These are phyloP conservation scores for Coprinellus micaceus DNA, from an alignment of 768 basidiomycete genomes.

Conservation along the genomic window DNA sequence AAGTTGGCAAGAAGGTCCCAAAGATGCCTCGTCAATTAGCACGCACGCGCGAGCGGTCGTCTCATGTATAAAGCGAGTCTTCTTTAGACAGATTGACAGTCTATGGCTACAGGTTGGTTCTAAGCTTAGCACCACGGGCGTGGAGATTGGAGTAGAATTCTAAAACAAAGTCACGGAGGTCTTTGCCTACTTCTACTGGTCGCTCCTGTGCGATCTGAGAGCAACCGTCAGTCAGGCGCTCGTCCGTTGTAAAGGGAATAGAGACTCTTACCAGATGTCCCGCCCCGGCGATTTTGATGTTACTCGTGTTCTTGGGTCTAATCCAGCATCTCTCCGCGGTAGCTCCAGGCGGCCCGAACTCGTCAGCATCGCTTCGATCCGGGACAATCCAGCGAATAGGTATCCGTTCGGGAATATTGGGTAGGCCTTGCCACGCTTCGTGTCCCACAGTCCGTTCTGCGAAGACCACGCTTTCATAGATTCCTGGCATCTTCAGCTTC, in stretches of 20 bases:
- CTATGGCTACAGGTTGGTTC: not conserved
- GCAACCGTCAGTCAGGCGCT: not conserved
- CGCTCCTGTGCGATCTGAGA: conserved; percentile 40
- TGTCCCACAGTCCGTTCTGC: conserved; percentile 40
- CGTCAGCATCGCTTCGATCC: conserved; percentile 31
- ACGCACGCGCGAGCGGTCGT: too few relatives aligned
- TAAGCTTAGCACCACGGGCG: conserved; percentile 13
- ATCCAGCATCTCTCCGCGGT: conserved; percentile 41
- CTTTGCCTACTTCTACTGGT: conserved; percentile 27
- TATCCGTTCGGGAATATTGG: conserved; percentile 46
- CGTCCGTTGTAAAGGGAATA: not conserved
- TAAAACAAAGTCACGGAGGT: conserved; percentile 4
- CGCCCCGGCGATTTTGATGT: conserved; percentile 34
- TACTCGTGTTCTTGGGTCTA: conserved; percentile 38
- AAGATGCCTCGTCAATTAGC: too few relatives aligned
- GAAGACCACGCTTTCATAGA: conserved; percentile 66
- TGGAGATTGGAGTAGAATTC: not conserved
- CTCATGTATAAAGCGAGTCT: too few relatives aligned
- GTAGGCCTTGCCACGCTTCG: conserved; percentile 40
- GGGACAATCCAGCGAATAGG: conserved; percentile 56
- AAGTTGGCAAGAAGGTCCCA: too few relatives aligned
- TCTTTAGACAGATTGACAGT: too few relatives aligned
- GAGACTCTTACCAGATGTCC: conserved; percentile 41
- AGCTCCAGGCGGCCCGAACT: conserved; percentile 36
- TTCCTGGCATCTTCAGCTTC: conserved; percentile 59